Evolutionary conservation across 2,329 filamentous ascomycete species (phyloP), one percentile per base, ranked within the genome.

Genomic region (Fusarium ramigenum): DNA sequence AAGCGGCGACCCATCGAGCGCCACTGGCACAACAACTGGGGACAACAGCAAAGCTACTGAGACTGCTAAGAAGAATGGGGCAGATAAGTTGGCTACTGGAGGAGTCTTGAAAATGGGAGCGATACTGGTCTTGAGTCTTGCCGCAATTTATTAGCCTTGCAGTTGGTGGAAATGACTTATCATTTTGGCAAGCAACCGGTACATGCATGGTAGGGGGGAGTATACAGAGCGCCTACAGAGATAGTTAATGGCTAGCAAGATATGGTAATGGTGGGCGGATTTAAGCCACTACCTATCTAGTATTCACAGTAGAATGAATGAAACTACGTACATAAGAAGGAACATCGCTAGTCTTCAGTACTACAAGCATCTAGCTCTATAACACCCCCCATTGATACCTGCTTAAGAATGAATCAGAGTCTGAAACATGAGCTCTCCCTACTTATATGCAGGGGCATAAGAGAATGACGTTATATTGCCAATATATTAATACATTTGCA

Each of bases 61-160:
- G 34, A 53, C 23, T 14, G 16, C 50, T 9, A 28, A 53, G 18
- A 53, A 53, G 34, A 53, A 28, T 6, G 50, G 19, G 8, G 50
- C 5, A 6, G 23, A 37, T 4, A 14, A 7, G 4, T 21, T 12
- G 50, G 14, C 34, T 10, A 37, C n/a, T 2, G 23, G 50, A 53
- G 15, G 23, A 2, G 2, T 7, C 12, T 21, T 52, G 3, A 6
- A 18, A 2, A 25, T 37, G 7, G 34, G 34, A 9, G 2, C 12
- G 3, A 16, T 18, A 11, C 23, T 53, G 2, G 14, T 6, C 0
- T 9, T 21, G 2, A 37, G 32, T 15, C 5, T 53, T 11, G 9
- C 19, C 1, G 3, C 5, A 7, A 16, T 28, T 28, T 25, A 18
- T 7, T 32, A 49, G 15, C 28, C 2, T 0, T 32, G 10, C 5